Evolutionary conservation across 768 basidiomycete species (phyloP).

Genomic region (Exidia glandulosa): DNA sequence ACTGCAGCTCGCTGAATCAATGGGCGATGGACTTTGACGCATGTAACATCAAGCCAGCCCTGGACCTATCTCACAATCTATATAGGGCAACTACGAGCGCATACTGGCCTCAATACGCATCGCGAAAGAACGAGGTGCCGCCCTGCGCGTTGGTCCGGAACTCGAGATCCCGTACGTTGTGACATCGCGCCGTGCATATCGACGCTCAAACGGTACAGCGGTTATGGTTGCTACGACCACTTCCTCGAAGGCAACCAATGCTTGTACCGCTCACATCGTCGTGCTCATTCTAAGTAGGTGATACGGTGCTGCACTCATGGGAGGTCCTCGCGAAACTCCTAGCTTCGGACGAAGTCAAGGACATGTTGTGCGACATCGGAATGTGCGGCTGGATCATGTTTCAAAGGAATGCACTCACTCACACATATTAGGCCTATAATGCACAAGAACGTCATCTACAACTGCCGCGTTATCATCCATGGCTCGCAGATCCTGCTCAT

Average conservation of each 20-base stretch:
- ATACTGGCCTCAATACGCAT: conserved; percentile 80
- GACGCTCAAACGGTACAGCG: conserved; percentile 33
- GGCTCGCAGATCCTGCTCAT: conserved; percentile 84
- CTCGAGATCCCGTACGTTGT: conserved; percentile 77
- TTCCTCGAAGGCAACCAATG: conserved; percentile 76
- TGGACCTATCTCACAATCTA: background rate
- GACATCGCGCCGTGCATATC: conserved; percentile 8
- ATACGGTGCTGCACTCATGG: conserved; percentile 95
- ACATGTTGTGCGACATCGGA: conserved; percentile 93
- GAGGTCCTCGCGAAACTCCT: conserved; percentile 92
- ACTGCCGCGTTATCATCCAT: conserved; percentile 85
- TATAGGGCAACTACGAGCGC: conserved; percentile 83
- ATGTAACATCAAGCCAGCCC: conserved; percentile 6
- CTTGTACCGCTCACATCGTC: background rate
- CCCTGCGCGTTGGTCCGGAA: conserved; percentile 90
- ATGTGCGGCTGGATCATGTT: conserved; percentile 46
- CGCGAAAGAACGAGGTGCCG: conserved; percentile 82
- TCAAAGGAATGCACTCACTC: background rate
- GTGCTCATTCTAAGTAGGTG: conserved; percentile 42
- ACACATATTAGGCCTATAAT: conserved; percentile 68
- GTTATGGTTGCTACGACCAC: conserved; percentile 96
- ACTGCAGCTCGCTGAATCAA: conserved; percentile 84
- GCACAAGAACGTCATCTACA: conserved; percentile 98
- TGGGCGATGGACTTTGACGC: conserved; percentile 96
- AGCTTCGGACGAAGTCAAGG: conserved; percentile 60